Evolutionary conservation across 495 filamentous ascomycete species (phyloP).

Genomic region (Lichenothelia convexa): DNA sequence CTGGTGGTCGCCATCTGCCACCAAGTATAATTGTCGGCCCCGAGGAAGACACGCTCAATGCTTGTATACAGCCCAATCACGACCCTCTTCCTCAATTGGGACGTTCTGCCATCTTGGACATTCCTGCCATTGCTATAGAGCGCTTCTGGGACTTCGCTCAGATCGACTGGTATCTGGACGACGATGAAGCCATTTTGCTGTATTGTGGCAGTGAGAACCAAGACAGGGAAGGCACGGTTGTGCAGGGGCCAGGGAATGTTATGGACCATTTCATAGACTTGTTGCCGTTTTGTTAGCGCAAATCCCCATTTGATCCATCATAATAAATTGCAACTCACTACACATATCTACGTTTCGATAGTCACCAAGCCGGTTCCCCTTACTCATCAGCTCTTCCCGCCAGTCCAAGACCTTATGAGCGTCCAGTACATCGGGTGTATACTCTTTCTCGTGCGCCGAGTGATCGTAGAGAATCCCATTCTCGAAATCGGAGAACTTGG

Average conservation of each 20-base stretch:
- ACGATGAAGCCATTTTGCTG: conserved; percentile 8
- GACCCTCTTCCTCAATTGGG: conserved; percentile 6
- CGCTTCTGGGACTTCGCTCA: conserved; percentile 29
- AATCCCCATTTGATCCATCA: background rate
- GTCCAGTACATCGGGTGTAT: conserved; percentile 49
- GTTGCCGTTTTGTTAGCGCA: background rate
- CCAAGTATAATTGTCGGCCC: conserved; percentile 25
- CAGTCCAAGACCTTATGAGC: conserved; percentile 34
- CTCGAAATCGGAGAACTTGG: conserved; percentile 47
- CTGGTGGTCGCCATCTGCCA: conserved; percentile 49
- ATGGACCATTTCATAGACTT: conserved; percentile 30
- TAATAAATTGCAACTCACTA: conserved; percentile 18
- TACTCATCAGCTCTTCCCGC: conserved; percentile 24
- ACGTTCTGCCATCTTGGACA: background rate
- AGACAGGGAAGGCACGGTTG: conserved; percentile 36
- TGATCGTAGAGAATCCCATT: conserved; percentile 40
- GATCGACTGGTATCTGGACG: conserved; percentile 23
- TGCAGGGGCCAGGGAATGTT: conserved; percentile 28
- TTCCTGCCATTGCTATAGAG: conserved; percentile 6
- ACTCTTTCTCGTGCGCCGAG: conserved; percentile 47
- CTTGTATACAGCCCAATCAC: conserved; percentile 28
- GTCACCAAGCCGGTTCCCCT: conserved; percentile 17
- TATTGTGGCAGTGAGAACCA: conserved; percentile 25
- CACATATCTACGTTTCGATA: conserved; percentile 35
- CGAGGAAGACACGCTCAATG: conserved; percentile 36